Evolutionary conservation across 2,329 filamentous ascomycete species (phyloP), one percentile per base, ranked within the genome.

Genomic region (Epichloe glyceriae): DNA sequence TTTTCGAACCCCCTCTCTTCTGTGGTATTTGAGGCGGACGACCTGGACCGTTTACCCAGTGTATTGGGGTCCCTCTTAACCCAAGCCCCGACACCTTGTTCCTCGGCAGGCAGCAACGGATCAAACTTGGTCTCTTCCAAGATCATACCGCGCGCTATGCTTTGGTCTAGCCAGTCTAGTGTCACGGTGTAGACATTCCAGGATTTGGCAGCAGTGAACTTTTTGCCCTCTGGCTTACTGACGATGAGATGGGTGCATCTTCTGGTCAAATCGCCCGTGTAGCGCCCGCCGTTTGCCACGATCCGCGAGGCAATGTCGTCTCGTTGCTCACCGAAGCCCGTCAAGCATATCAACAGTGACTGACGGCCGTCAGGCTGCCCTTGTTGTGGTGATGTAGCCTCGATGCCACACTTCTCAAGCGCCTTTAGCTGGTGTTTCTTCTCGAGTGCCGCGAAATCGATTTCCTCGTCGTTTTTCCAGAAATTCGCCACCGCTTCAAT

Each of bases 211-310:
- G 88, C 88, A 50, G 80, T 79, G 64, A 95, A 98, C 66, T 98
- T 98, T 54, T 88, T 86, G 20, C 93, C 91, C 56, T 86, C 79
- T 8, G 91, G 82, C 47, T 78, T 79, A 54, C 79, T 78, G 34
- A 88, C 88, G 56, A 98, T 85, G 15, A 98, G 76, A 66, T 98
- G 93, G 2, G 89, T 95, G 56, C 94, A 87, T 50, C 74, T 75
- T 61, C 83, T 88, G 10, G 89, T 95, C 49, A 98, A 75, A 63
- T 98, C 91, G 50, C 86, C 88, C 30, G 86, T 83, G 64, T 96
- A 96, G 50, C 78, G 72, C n/a, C 83, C 93, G 34, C 91, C 91
- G 61, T 94, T 81, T 15, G 73, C 66, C 41, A 72, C 70, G 55
- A 90, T 80, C 20, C 75, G 78, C 19, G 82, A 73, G 53, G 88